phyloP scores from a whole-genome alignment of 2,329 filamentous ascomycete genomes.

The Pseudogymnoascus sp. region DNA sequence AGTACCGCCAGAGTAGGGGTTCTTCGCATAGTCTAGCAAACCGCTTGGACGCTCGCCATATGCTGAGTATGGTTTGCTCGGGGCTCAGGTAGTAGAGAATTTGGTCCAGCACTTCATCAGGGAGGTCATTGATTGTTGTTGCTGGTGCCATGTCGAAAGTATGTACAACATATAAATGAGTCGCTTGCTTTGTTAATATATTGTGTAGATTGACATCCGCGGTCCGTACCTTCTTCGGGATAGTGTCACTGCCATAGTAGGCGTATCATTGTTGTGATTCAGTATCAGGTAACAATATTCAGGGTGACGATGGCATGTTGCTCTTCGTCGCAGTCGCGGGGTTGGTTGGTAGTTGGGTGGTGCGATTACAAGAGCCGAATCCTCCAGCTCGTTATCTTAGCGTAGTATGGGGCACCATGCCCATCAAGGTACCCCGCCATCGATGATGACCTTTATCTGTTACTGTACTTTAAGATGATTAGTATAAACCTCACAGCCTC shows the following conservation, averaged over 20 bases:
- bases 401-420: not conserved
- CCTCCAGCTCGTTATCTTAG: not conserved
- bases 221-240: not conserved
- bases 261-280: not conserved
- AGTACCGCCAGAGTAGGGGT: constrained; percentile 70
- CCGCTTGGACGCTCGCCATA: constrained; percentile 54
- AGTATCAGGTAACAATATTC: constrained; percentile 3
- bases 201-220: not conserved
- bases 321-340: not conserved
- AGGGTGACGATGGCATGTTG: not conserved
- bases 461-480: not conserved
- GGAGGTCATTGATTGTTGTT: constrained; percentile 31
- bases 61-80: constrained; percentile 42
- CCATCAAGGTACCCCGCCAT: constrained; percentile 8
- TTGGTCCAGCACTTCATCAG: constrained; percentile 78
- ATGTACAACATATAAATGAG: constrained; percentile 4
- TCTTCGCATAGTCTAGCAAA: constrained; percentile 62
- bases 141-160: not conserved
- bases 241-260: constrained; percentile 3
- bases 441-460: not conserved
- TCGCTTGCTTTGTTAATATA: not conserved
- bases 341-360: not conserved
- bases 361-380: not conserved
- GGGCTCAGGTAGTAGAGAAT: constrained; percentile 61
- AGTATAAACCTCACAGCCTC: not conserved